These are phyloP conservation scores for Trametes punicea DNA, from an alignment of 768 basidiomycete species.

Conservation along the genomic window DNA sequence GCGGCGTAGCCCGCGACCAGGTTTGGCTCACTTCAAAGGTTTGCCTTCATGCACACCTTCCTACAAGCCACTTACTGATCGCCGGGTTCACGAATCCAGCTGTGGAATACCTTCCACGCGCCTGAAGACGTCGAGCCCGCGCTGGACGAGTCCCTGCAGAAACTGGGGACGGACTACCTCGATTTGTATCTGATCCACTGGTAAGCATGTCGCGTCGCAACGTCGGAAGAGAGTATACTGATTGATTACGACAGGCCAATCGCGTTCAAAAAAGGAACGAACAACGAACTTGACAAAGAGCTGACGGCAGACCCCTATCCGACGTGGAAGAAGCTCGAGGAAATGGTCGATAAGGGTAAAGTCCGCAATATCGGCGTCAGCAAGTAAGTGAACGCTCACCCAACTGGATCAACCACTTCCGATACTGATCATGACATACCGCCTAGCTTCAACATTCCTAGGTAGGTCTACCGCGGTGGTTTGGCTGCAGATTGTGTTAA, in stretches of 20 bases:
- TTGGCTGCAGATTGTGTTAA: neutral
- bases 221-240: neutral
- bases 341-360: slow-evolving; percentile 74
- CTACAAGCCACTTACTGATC: neutral
- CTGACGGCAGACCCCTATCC: slow-evolving; percentile 71
- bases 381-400: no score
- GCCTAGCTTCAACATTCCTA: slow-evolving; percentile 64
- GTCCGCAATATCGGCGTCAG: slow-evolving; percentile 77
- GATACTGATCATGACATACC: neutral
- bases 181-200: slow-evolving; percentile 84
- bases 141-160: slow-evolving; percentile 61
- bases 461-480: slow-evolving; percentile 33
- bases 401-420: no score
- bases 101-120: slow-evolving; percentile 77
- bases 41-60: neutral
- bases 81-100: slow-evolving; percentile 36
- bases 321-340: slow-evolving; percentile 79
- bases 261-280: slow-evolving; percentile 57
- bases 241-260: slow-evolving; percentile 46
- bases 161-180: slow-evolving; percentile 65
- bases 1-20: slow-evolving; percentile 57
- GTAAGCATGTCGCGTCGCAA: slow-evolving; percentile 33
- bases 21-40: slow-evolving; percentile 68
- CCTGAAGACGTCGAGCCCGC: slow-evolving; percentile 68
- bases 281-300: slow-evolving; percentile 43